Conservation (phyloP, 1,284 basidiomycete genomes). For the Ceratobasidium sp. region DNA sequence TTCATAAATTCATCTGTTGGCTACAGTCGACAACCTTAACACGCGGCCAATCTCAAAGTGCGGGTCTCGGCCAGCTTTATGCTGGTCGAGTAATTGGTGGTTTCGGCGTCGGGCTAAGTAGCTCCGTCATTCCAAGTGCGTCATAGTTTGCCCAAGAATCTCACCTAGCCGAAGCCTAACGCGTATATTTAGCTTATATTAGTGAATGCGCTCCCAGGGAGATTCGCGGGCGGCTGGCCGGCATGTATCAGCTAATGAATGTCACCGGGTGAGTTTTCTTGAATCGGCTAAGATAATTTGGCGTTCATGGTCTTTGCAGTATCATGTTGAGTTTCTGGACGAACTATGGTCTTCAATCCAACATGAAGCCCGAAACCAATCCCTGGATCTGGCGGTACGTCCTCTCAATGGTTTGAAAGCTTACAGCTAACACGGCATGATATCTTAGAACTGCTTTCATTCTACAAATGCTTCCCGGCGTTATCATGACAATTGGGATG, state of each 20-base stretch:
- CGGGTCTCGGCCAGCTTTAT: slow-evolving; percentile 53
- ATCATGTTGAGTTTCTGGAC: slow-evolving; percentile 51
- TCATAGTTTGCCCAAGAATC: slow-evolving; percentile 1
- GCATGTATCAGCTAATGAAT: slow-evolving; percentile 52
- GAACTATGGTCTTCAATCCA: slow-evolving; percentile 42
- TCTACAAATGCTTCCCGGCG: slow-evolving; percentile 53
- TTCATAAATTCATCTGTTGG: slow-evolving; percentile 15
- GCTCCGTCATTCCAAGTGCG: slow-evolving; percentile 47
- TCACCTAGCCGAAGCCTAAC: slow-evolving; percentile 7
- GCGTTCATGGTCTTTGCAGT: slow-evolving; percentile 42
- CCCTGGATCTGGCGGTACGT: slow-evolving; percentile 50
- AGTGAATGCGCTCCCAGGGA: slow-evolving; percentile 48
- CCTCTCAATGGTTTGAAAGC: not conserved
- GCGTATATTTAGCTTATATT: slow-evolving; percentile 37
- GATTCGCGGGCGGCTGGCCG: slow-evolving; percentile 49
- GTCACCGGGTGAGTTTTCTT: slow-evolving; percentile 11
- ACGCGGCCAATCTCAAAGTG: slow-evolving; percentile 40
- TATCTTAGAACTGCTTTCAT: slow-evolving; percentile 51
- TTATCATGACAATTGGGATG: slow-evolving; percentile 49
- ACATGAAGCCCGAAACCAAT: slow-evolving; percentile 28
- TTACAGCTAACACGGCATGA: not conserved
- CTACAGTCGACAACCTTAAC: slow-evolving; percentile 37
- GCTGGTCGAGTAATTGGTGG: slow-evolving; percentile 52
- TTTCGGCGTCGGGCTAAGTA: slow-evolving; percentile 48
- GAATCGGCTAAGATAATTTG: not conserved